Conservation (phyloP, 2,329 filamentous ascomycete species). For the Aurifilum marmelostoma region DNA sequence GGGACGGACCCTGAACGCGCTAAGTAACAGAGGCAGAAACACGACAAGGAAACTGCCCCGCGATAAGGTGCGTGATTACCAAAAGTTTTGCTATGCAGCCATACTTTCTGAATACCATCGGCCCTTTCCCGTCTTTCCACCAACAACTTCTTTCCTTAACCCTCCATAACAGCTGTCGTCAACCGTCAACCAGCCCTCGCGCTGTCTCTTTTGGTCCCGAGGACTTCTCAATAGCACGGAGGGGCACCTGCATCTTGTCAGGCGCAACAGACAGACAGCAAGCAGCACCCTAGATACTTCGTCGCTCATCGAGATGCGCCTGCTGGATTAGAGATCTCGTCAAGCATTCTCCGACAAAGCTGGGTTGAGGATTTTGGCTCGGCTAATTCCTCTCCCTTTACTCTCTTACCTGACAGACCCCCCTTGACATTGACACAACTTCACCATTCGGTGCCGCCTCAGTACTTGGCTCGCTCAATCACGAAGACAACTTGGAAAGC, state of each 20-base stretch:
- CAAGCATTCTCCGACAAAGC: constrained; percentile 29
- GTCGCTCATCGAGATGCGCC: constrained; percentile 29
- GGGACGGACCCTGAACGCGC: background rate
- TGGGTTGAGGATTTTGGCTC: constrained; percentile 18
- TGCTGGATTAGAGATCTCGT: constrained; percentile 30
- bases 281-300: constrained; percentile 18
- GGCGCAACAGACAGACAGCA: background rate
- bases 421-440: constrained; percentile 21
- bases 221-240: background rate
- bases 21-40: no score
- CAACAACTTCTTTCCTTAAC: background rate
- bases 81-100: background rate
- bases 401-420: constrained; percentile 17
- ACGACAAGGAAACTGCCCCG: constrained; percentile 13
- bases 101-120: background rate
- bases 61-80: constrained; percentile 10
- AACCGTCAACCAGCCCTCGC: no score
- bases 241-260: constrained; percentile 10
- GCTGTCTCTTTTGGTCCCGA: background rate
- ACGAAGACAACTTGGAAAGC: background rate
- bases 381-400: constrained; percentile 12
- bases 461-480: background rate
- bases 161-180: background rate
- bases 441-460: constrained; percentile 8
- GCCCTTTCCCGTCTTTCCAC: constrained; percentile 10